phyloP scores from a whole-genome alignment of 129 eudicot species.

The Helianthus tuberosus region DNA sequence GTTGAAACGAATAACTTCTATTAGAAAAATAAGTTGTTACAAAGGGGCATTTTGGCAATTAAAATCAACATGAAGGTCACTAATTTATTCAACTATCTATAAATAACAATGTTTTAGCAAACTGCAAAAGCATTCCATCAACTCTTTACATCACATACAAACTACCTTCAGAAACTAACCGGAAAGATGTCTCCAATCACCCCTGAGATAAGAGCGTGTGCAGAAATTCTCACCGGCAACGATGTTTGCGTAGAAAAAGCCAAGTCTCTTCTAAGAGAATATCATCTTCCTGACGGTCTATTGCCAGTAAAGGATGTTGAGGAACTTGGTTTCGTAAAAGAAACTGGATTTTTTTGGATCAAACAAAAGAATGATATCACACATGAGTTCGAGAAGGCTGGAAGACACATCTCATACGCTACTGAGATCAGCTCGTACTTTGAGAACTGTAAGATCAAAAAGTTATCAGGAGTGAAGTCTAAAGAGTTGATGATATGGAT shows the following conservation, averaged over 20 bases:
- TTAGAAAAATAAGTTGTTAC: background rate
- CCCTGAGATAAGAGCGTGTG: slow-evolving; percentile 48
- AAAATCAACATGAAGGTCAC: slow-evolving; percentile 1
- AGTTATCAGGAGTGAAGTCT: slow-evolving; percentile 41
- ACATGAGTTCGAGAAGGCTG: slow-evolving; percentile 58
- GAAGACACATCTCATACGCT: slow-evolving; percentile 51
- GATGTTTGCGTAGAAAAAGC: slow-evolving; percentile 47
- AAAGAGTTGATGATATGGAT: slow-evolving; percentile 70
- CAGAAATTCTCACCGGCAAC: slow-evolving; percentile 50
- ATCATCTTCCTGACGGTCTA: slow-evolving; percentile 53
- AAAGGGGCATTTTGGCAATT: background rate
- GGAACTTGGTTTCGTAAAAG: slow-evolving; percentile 55
- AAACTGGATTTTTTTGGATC: slow-evolving; percentile 66
- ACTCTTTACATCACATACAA: slow-evolving; percentile 1
- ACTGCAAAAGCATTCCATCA: background rate
- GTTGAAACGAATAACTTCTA: background rate
- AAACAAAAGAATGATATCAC: slow-evolving; percentile 51
- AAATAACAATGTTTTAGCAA: background rate
- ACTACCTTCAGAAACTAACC: background rate
- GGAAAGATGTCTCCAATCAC: slow-evolving; percentile 51
- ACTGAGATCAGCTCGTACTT: slow-evolving; percentile 49
- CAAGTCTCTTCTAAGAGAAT: slow-evolving; percentile 44
- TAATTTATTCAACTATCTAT: background rate
- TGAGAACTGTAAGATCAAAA: slow-evolving; percentile 49
- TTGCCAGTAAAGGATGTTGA: slow-evolving; percentile 48